Percentiles rank a stretch among this genome's conserved stretches.
phyloP scores from a whole-genome alignment of 2,329 filamentous ascomycete species.

The Hirsutella minnesotensis region DNA sequence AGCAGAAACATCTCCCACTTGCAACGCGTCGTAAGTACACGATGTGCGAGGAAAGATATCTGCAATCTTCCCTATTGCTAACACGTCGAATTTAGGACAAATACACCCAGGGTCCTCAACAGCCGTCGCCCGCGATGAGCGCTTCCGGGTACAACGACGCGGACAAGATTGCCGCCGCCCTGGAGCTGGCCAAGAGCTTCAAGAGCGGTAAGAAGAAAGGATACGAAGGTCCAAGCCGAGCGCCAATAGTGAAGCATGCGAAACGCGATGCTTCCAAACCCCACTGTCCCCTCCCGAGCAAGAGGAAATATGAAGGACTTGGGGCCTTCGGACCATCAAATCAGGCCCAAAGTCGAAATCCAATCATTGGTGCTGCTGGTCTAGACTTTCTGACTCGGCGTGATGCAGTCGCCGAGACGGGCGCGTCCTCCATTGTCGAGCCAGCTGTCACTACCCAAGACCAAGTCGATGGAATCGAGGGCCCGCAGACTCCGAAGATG shows the following conservation, averaged over 20 bases:
- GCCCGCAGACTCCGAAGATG: too few relatives aligned
- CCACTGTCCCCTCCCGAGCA: conserved; percentile 7
- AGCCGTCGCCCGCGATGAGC: too few relatives aligned
- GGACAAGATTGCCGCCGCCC: conserved; percentile 15
- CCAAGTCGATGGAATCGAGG: too few relatives aligned
- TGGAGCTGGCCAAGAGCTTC: conserved; percentile 15
- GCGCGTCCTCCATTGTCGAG: background rate
- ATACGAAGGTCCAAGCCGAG: background rate
- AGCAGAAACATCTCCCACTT: too few relatives aligned
- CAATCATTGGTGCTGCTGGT: conserved; percentile 10
- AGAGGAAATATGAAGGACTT: conserved; percentile 7
- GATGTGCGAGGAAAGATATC: too few relatives aligned
- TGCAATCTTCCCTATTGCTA: too few relatives aligned
- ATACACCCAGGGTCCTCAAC: too few relatives aligned
- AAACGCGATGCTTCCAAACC: too few relatives aligned
- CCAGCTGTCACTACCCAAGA: background rate
- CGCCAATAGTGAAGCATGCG: too few relatives aligned
- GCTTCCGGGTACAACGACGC: conserved; percentile 11
- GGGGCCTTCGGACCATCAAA: background rate
- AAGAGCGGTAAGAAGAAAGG: conserved; percentile 4
- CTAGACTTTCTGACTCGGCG: conserved; percentile 11
- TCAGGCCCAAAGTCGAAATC: background rate
- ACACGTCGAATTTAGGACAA: too few relatives aligned
- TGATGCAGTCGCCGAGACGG: background rate
- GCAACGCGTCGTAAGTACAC: too few relatives aligned